phyloP scores from a whole-genome alignment of 225 moss, liverwort and hornwort species.

The Physcomitrium patens region DNA sequence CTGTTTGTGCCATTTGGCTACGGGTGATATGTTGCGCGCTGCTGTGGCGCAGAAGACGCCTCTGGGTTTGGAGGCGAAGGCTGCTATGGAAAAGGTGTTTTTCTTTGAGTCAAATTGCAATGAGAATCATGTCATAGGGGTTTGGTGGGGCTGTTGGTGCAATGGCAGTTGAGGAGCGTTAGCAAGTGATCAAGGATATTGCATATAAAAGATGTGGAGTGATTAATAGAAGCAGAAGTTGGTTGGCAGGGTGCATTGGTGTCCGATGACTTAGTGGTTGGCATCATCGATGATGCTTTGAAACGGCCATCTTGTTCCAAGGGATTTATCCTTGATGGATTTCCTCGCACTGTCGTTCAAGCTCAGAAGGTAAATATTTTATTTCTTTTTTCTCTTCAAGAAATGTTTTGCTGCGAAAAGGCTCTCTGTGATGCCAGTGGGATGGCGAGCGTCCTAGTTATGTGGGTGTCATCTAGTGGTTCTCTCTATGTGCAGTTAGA shows the following conservation, averaged over 20 bases:
- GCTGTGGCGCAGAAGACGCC: conserved; percentile 67
- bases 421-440: too few species aligned
- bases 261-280: conserved; percentile 71
- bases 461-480: too few species aligned
- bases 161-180: too few species aligned
- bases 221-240: conserved; percentile 32
- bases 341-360: conserved; percentile 87
- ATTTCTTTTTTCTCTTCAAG: neutral
- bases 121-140: neutral
- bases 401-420: too few species aligned
- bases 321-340: conserved; percentile 93
- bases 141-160: neutral
- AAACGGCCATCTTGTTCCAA: conserved; percentile 77
- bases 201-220: too few species aligned
- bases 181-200: too few species aligned
- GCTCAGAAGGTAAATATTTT: conserved; percentile 58
- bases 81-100: conserved; percentile 75
- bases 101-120: neutral
- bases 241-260: conserved; percentile 72
- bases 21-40: conserved; percentile 75
- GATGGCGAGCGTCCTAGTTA: too few species aligned
- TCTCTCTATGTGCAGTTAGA: conserved; percentile 52
- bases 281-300: conserved; percentile 85
- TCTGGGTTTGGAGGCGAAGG: conserved; percentile 64
- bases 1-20: conserved; percentile 73